Evolutionary conservation across 805 yeast genomes (phyloP).

Genomic region (Wickerhamiella musiphila): DNA sequence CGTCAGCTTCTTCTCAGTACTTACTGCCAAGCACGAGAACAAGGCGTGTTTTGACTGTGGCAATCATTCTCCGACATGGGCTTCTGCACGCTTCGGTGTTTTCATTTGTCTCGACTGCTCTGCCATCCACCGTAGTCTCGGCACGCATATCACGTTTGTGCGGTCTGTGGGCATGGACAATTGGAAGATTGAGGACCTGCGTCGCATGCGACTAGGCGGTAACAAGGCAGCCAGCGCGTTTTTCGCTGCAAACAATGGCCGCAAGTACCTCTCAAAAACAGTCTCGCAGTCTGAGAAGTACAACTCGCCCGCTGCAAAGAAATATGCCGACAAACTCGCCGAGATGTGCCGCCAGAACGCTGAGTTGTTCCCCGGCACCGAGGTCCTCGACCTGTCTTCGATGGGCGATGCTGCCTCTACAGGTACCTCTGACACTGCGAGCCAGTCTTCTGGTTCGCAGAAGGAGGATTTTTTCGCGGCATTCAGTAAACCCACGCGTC

Average conservation of each 20-base stretch:
- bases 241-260: constrained; percentile 72
- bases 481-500: constrained; percentile 59
- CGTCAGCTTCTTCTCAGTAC: constrained; percentile 41
- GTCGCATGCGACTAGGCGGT: constrained; percentile 89
- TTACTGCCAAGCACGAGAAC: constrained; percentile 55
- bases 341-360: constrained; percentile 54
- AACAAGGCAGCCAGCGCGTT: constrained; percentile 73
- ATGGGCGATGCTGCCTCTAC: constrained; percentile 6
- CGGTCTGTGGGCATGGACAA: constrained; percentile 82
- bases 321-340: constrained; percentile 63
- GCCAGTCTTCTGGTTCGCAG: constrained; percentile 12
- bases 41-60: constrained; percentile 80
- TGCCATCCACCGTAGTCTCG: constrained; percentile 86
- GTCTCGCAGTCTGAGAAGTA: constrained; percentile 63
- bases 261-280: constrained; percentile 38
- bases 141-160: constrained; percentile 91
- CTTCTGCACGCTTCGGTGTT: constrained; percentile 91
- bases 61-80: constrained; percentile 94
- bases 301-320: constrained; percentile 59
- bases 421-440: too few species aligned
- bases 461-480: constrained; percentile 77
- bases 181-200: constrained; percentile 80
- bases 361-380: constrained; percentile 51
- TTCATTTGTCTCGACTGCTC: constrained; percentile 87
- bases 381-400: constrained; percentile 39